Evolutionary conservation across 2,329 filamentous ascomycete genomes (phyloP), one percentile per base, ranked within the genome.

Genomic region (Aureobasidium uvarum): DNA sequence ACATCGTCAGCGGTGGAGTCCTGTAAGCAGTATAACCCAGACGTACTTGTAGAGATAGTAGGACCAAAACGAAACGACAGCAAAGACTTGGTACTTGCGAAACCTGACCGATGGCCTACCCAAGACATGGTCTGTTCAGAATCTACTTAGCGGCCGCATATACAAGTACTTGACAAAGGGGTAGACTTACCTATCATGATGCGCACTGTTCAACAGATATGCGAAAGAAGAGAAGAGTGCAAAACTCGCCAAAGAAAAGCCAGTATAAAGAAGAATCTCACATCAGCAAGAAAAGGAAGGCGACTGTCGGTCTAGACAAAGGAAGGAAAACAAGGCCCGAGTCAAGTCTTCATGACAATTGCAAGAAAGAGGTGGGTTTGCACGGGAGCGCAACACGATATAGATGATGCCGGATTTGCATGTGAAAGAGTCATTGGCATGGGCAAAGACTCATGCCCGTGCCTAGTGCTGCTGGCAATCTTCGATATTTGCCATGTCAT

Each of bases 91-190:
- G 59, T 96, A 88, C 73, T 96, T 92, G 69, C 94, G 87, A 73
- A 96, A 96, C 80, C 94, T 91, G 73, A 90, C 87, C 67, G 93
- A 97, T 39, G 94, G 94, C 69, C 92, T 88, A 68, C 94, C 94
- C 56, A 98, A 83, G 66, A 97, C 89, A 82, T 98, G 94, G 78
- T 98, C 94, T 87, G 62, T 58, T 33, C 14, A 48, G 1, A 39
- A 28, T 14, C 16, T 18, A 16, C 41, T 63, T 31, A 62, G 46
- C 36, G 1, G 14, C 58, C 11, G 20, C 6, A 23, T 38, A 18
- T 28, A 46, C 39, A n/a, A 38, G 16, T 25, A 25, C 25, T 13
- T 23, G 14, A 18, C 16, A 31, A 20, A 55, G 38, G 18, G 38
- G 43, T 58, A 13, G 11, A 7, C 54, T 39, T 51, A 62, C 58